Evolutionary conservation across 129 eudicot species (phyloP).

Genomic region (Lactuca sativa): DNA sequence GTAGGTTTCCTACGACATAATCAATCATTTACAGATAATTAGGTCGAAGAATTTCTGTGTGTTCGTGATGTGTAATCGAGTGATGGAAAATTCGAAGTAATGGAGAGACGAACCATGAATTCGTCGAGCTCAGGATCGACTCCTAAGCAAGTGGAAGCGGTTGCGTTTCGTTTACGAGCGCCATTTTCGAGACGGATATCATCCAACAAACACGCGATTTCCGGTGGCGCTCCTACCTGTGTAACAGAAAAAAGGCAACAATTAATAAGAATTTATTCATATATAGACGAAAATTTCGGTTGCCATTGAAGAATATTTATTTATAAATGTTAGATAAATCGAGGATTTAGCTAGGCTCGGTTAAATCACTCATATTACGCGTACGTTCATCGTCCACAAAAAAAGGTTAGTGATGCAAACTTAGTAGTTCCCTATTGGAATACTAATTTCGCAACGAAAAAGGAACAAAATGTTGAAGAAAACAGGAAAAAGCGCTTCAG

Average conservation of each 20-base stretch:
- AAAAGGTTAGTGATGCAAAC: neutral
- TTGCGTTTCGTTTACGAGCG: slow-evolving; percentile 39
- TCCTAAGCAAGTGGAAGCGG: slow-evolving; percentile 48
- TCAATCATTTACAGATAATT: neutral
- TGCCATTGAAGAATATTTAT: neutral
- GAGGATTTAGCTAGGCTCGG: neutral
- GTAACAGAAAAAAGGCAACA: neutral
- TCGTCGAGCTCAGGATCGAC: slow-evolving; percentile 92
- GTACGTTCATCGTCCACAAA: slow-evolving; percentile 7
- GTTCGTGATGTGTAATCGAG: neutral
- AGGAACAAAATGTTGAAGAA: slow-evolving; percentile 5
- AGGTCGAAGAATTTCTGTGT: neutral
- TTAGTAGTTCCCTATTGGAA: neutral
- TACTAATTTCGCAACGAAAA: neutral
- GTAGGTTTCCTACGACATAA: slow-evolving; percentile 61
- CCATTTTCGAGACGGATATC: slow-evolving; percentile 66
- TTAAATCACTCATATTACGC: slow-evolving; percentile 5
- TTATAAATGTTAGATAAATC: neutral
- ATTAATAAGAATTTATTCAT: neutral
- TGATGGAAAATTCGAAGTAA: neutral
- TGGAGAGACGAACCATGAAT: slow-evolving; percentile 63
- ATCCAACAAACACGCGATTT: slow-evolving; percentile 61
- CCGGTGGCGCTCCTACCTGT: slow-evolving; percentile 95
- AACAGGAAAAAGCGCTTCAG: slow-evolving; percentile 11
- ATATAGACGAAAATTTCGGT: neutral